phyloP scores from a whole-genome alignment of 192 early-diverging fungal genomes.

The Powellomyces hirtus region DNA sequence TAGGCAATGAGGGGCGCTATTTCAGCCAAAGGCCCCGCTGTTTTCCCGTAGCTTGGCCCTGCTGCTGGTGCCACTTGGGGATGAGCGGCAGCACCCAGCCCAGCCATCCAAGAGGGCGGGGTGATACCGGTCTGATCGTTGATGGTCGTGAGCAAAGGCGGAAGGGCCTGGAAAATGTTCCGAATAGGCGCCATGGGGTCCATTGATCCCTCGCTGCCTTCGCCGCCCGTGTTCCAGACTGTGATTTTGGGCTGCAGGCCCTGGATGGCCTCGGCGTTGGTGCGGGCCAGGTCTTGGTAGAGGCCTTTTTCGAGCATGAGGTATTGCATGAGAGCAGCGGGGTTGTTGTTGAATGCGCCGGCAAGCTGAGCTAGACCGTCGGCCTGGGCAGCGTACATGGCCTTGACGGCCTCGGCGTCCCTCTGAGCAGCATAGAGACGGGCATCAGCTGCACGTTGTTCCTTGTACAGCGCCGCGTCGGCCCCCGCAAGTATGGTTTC shows the following conservation, averaged over 20 bases:
- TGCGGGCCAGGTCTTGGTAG: constrained; percentile 45
- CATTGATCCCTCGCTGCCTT: background rate
- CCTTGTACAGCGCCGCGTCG: constrained; percentile 33
- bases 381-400: constrained; percentile 44
- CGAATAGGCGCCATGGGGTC: constrained; percentile 23
- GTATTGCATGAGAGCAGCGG: background rate
- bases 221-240: constrained; percentile 52
- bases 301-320: constrained; percentile 52
- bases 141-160: constrained; percentile 44
- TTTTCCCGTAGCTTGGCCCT: no score
- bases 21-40: background rate
- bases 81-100: no score
- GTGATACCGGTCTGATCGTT: constrained; percentile 36
- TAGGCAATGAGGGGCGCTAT: background rate
- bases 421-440: constrained; percentile 37
- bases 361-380: constrained; percentile 33
- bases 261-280: constrained; percentile 51
- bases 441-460: constrained; percentile 46
- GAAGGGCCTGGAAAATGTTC: constrained; percentile 41
- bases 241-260: constrained; percentile 55
- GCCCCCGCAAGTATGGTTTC: constrained; percentile 41
- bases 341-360: background rate
- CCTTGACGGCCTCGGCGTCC: constrained; percentile 46
- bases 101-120: background rate
- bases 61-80: no score